Percentiles rank a stretch among this genome's conserved stretches.
phyloP scores from a whole-genome alignment of 1,284 basidiomycete genomes.

The Ustilago cynodontis region DNA sequence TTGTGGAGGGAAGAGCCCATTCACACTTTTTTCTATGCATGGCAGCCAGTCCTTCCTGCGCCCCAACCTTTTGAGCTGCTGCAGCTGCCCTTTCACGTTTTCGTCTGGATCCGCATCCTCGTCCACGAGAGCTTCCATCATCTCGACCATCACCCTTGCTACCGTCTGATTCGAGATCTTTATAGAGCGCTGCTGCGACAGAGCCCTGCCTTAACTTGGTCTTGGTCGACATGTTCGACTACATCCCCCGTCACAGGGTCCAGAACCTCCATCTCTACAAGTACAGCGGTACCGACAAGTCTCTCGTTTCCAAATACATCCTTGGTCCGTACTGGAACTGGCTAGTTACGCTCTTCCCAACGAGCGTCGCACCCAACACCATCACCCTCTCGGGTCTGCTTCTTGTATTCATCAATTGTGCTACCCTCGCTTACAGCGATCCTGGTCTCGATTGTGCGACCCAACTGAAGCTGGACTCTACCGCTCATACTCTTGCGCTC shows the following conservation, averaged over 20 bases:
- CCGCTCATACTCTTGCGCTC: slow-evolving; percentile 31
- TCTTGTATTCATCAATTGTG: slow-evolving; percentile 86
- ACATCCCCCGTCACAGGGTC: slow-evolving; percentile 71
- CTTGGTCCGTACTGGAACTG: slow-evolving; percentile 93
- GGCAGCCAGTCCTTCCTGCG: slow-evolving; percentile 1
- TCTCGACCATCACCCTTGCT: background rate
- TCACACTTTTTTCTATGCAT: slow-evolving; percentile 9
- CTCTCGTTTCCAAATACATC: slow-evolving; percentile 78
- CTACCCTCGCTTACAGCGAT: slow-evolving; percentile 76
- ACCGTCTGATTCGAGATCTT: background rate
- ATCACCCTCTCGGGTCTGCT: slow-evolving; percentile 77
- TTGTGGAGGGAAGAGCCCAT: slow-evolving; percentile 18
- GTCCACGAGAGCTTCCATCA: background rate
- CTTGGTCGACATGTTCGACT: slow-evolving; percentile 63
- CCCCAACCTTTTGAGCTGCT: slow-evolving; percentile 16
- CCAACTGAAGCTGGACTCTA: slow-evolving; percentile 61
- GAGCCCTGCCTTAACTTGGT: background rate
- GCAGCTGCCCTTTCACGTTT: slow-evolving; percentile 14
- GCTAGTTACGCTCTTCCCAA: slow-evolving; percentile 91
- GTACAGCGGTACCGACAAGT: slow-evolving; percentile 75
- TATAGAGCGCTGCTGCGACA: slow-evolving; percentile 5
- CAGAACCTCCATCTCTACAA: slow-evolving; percentile 74
- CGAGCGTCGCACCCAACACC: slow-evolving; percentile 85
- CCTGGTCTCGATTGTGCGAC: slow-evolving; percentile 55
- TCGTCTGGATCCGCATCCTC: slow-evolving; percentile 5